Base-by-base conservation (phyloP, 345 rosid species). In the Hevea brasiliensis region DNA sequence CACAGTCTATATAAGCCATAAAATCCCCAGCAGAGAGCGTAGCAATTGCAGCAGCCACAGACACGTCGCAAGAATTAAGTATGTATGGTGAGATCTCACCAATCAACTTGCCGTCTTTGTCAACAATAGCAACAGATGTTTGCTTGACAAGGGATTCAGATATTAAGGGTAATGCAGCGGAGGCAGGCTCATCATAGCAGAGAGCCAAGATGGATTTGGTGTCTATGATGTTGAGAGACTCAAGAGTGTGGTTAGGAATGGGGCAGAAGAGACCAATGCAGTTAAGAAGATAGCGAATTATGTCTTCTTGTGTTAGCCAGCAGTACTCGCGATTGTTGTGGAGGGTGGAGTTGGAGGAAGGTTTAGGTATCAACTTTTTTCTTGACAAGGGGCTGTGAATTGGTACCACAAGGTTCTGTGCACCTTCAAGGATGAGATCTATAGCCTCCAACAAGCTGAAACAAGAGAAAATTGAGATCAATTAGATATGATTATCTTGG, bases 301-400 rank as follows among this genome's bases (percentile, higher is more conserved):
- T 72, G 72, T 89, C 94, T 61, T 89, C 94, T 71, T 81, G 90
- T 0, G 91, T 82, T 7, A 87, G 81, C 91, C 94, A 89, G 79
- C 94, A 89, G 74, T 80, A 87, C 21, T 89, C 82, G 0, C 77
- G 81, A 67, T 66, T 60, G 80, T 83, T 74, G 75, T 84, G 91
- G 67, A 83, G 56, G 67, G 81, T 80, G 32, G 83, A 58, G 17
- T 70, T 68, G 3, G 74, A 69, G 3, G 72, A 24, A 6, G 81
- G 54, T 12, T 74, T 82, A 15, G 67, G 77, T 8, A 76, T 42
- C 61, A 74, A 78, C 76, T 81, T 86, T 67, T 79, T 79, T 47
- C 86, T 82, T 11, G 67, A 59, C 65, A 47, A 29, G 7, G 70
- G 72, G 64, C 60, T 68, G 18, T 57, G 67, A 50, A 82, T 74